Base-by-base conservation (phyloP, 352 stramenopile species). In the Globisporangium cystogenes region DNA sequence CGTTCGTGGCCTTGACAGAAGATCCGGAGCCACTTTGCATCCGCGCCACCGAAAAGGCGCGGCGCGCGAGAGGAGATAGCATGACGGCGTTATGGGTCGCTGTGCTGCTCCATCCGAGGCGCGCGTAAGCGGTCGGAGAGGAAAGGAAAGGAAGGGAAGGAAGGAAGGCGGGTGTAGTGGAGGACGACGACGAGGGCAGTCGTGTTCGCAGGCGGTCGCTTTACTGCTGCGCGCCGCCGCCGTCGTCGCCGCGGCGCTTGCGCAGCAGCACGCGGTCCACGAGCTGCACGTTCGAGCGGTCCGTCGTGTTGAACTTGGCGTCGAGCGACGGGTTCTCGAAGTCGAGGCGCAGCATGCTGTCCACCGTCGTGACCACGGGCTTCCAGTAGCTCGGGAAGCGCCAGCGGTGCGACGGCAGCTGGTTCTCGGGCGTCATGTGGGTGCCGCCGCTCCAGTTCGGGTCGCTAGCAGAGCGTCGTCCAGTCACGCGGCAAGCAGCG, bases 301-400 rank as follows among this genome's bases (percentile, higher is more conserved):
- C 84, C 31, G 55, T 70, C 23, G 71, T 74, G 61, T 90, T 91
- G 47, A 91, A 82, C 37, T 82, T 87, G 48, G 36, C 59, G 51
- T 93, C 82, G 16, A 93, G 64, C 41, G 72, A 77, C 20, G 74
- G 76, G 57, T 94, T 87, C 59, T 94, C 84, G 52, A 94, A 91
- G 55, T 94, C 83, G 46, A 92, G 55, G 21, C 83, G 81, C 56
- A 94, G 54, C 62, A 94, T 82, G 55, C 89, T 90, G 65, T 86
- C 80, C 53, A 92, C 77, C 59, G 82, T 88, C 52, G 76, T 87
- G 56, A 88, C 71, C 67, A 88, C 62, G 50, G 81, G 81, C 55
- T 90, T 84, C 83, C 81, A 92, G 57, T 88, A 92, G 65, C 82
- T 94, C 26, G 83, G 83, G 16, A 67, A 60, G 27, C 65, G 72